These are phyloP conservation scores for Trifolium fragiferum DNA, from an alignment of 306 rosid genomes.

Conservation along the genomic window DNA sequence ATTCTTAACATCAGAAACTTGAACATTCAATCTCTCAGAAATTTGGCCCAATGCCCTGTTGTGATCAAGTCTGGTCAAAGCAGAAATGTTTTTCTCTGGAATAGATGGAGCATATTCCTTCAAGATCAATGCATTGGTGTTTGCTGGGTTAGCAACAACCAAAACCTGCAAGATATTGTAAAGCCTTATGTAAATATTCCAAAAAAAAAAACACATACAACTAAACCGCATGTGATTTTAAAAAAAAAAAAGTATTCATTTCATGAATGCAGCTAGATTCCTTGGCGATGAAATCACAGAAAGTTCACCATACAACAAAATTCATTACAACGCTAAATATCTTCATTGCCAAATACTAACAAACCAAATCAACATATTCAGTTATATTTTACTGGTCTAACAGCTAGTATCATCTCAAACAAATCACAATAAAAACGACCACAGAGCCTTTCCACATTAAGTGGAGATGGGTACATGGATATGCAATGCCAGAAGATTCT, in stretches of 20 bases:
- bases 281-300: neutral
- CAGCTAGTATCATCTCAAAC: neutral
- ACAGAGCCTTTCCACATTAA: neutral
- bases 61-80: conserved; percentile 94
- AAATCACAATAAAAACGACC: neutral
- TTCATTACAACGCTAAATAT: neutral
- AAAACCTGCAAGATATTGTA: conserved; percentile 69
- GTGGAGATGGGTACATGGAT: neutral
- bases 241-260: neutral
- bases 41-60: conserved; percentile 98
- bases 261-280: neutral
- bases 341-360: neutral
- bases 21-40: conserved; percentile 83
- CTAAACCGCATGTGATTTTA: neutral
- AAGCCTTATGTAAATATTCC: neutral
- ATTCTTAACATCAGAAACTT: conserved; percentile 89
- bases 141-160: conserved; percentile 99
- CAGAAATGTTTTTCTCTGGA: conserved; percentile 84
- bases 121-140: conserved; percentile 96
- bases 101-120: conserved; percentile 97
- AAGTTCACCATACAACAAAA: neutral
- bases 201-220: conserved; percentile 15
- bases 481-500: neutral
- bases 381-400: no score
- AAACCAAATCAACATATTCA: neutral